Evolutionary conservation across 2,329 filamentous ascomycete species (phyloP).

Genomic region (Fusarium algeriense): DNA sequence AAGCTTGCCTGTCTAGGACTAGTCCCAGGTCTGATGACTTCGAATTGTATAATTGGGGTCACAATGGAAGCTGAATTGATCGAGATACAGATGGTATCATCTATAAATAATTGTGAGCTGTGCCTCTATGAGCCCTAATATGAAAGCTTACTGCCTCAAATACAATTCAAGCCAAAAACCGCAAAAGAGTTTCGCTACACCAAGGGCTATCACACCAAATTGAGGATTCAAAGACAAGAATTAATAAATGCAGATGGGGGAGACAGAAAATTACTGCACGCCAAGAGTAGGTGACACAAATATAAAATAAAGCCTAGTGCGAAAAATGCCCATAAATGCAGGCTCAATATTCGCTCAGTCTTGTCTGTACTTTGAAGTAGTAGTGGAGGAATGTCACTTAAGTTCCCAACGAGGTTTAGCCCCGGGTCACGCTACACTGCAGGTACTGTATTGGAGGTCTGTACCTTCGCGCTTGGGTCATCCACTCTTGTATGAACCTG

Average conservation of each 20-base stretch:
- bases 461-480: conserved; percentile 38
- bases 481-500: conserved; percentile 28
- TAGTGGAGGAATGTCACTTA: conserved; percentile 37
- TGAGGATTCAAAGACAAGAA: background rate
- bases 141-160: background rate
- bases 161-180: background rate
- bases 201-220: background rate
- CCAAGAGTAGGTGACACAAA: conserved; percentile 21
- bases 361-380: conserved; percentile 3
- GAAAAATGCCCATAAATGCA: conserved; percentile 9
- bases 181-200: background rate
- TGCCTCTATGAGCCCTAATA: background rate
- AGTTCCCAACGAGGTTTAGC: conserved; percentile 35
- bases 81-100: background rate
- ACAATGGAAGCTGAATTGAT: conserved; percentile 13
- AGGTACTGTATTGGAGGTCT: conserved; percentile 21
- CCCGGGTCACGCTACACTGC: conserved; percentile 41
- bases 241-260: background rate
- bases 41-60: conserved; percentile 4
- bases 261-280: conserved; percentile 9
- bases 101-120: background rate
- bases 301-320: conserved; percentile 5
- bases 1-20: conserved; percentile 30
- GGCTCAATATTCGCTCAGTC: conserved; percentile 24
- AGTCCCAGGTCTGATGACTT: conserved; percentile 13